phyloP scores from a whole-genome alignment of 805 yeast genomes.

The Brettanomyces custersianus region DNA sequence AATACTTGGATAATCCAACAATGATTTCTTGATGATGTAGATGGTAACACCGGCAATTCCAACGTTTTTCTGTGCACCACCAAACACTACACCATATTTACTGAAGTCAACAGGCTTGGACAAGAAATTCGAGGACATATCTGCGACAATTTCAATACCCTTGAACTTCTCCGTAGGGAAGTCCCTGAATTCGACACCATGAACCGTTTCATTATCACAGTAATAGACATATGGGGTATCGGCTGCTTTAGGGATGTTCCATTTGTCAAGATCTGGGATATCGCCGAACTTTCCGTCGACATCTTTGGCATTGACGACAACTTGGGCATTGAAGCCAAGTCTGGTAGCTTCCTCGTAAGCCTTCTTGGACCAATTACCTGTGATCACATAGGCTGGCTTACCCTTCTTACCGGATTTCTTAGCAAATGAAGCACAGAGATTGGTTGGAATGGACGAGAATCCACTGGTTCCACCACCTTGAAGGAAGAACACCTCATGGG shows the following conservation, averaged over 20 bases:
- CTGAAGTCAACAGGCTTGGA: constrained; percentile 74
- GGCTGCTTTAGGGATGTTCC: constrained; percentile 51
- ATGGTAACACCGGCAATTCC: constrained; percentile 94
- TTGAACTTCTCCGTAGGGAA: constrained; percentile 48
- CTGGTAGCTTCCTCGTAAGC: constrained; percentile 80
- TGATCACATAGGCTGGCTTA: constrained; percentile 75
- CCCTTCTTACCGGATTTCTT: constrained; percentile 68
- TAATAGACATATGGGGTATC: constrained; percentile 78
- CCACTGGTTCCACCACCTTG: constrained; percentile 99
- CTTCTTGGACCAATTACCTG: constrained; percentile 93
- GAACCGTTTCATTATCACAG: constrained; percentile 96
- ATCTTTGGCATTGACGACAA: constrained; percentile 58
- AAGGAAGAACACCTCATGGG: constrained; percentile 88
- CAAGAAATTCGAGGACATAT: constrained; percentile 87
- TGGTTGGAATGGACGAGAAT: constrained; percentile 79
- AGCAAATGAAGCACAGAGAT: constrained; percentile 60
- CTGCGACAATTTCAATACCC: constrained; percentile 80
- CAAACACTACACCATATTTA: constrained; percentile 83
- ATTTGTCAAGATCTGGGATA: constrained; percentile 58
- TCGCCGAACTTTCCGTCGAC: constrained; percentile 48
- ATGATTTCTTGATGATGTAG: constrained; percentile 77
- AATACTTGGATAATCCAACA: constrained; percentile 60
- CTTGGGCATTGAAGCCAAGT: constrained; percentile 67
- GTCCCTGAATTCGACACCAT: constrained; percentile 73
- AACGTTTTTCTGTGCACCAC: constrained; percentile 97